These are phyloP conservation scores for Tephrocybe sp. DNA, from an alignment of 768 basidiomycete genomes.

Conservation along the genomic window DNA sequence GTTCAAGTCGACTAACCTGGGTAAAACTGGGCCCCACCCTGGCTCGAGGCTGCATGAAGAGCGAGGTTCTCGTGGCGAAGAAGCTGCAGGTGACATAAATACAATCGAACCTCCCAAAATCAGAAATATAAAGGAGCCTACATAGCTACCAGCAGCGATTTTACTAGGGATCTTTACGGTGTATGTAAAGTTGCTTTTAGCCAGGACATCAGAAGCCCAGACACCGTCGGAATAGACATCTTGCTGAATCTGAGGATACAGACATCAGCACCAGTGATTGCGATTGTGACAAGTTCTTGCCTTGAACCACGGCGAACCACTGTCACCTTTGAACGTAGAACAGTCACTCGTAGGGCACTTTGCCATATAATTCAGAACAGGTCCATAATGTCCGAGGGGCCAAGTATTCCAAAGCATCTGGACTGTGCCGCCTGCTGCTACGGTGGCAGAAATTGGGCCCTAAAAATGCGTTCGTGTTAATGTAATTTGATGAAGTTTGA, in stretches of 20 bases:
- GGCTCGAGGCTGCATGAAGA: conserved; percentile 30
- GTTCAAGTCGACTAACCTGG: conserved; percentile 20
- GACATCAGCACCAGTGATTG: not conserved
- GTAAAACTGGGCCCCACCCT: conserved; percentile 39
- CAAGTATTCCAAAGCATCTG: conserved; percentile 39
- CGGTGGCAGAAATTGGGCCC: conserved; percentile 35
- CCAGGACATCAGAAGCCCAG: conserved; percentile 38
- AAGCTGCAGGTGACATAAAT: conserved; percentile 19
- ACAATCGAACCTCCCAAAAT: not conserved
- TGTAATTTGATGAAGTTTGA: not conserved
- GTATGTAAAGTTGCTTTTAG: conserved; percentile 33
- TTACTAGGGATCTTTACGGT: conserved; percentile 37
- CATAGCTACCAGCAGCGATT: conserved; percentile 36
- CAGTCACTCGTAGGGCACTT: conserved; percentile 34
- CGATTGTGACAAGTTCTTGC: conserved; percentile 13
- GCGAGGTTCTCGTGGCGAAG: conserved; percentile 41
- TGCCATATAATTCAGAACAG: conserved; percentile 41
- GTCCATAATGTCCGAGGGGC: conserved; percentile 38
- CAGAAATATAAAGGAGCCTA: conserved; percentile 14
- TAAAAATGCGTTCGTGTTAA: conserved; percentile 6
- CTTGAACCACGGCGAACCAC: conserved; percentile 40
- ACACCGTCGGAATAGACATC: conserved; percentile 31
- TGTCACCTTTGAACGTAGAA: conserved; percentile 34
- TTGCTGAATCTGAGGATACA: conserved; percentile 31
- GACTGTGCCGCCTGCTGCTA: conserved; percentile 35